Evolutionary conservation across 208 protist species (phyloP), one percentile per base, ranked within the genome.

Genomic region (Wallacemonas sp.): DNA sequence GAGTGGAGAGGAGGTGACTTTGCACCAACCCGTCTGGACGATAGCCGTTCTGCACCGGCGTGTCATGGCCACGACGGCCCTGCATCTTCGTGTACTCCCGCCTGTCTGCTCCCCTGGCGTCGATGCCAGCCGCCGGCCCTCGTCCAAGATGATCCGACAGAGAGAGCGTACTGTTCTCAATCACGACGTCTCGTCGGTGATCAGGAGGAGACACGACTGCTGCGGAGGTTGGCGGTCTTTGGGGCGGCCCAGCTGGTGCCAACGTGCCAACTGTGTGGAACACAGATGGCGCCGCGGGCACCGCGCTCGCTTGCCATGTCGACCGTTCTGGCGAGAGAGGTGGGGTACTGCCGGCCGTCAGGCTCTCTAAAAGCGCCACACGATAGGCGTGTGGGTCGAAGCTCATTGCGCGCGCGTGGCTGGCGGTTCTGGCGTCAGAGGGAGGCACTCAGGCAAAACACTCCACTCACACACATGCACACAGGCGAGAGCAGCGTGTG

Each of bases 361-460:
- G 71, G 45, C 69, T 68, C 24, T 86, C 79, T 3, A 81, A 55
- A 36, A 86, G 71, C 0, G 83, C 70, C 3, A 78, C 63, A 5
- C 71, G 59, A 32, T 85, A 83, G 19, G 57, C 66, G 4, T 68
- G 55, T 8, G 78, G 78, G 24, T 68, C 59, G 39, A 81, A 57
- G 22, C 50, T 57, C 50, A 57, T 57, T 26, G 22, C 13, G 53
- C 22, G 42, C 22, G 42, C 8, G 42, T 21, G 42, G 13, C 17
- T 48, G 17, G 13, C n/a, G n/a, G n/a, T n/a, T n/a, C n/a, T n/a
- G n/a, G n/a, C n/a, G n/a, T n/a, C n/a, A n/a, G n/a, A n/a, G n/a
- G n/a, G n/a, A n/a, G n/a, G n/a, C n/a, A n/a, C n/a, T n/a, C n/a
- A n/a, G n/a, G n/a, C n/a, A n/a, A n/a, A n/a, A n/a, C n/a, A n/a